These are phyloP conservation scores for Yamadazyma takamatsuzukensis DNA, from an alignment of 805 yeast species.

Conservation along the genomic window DNA sequence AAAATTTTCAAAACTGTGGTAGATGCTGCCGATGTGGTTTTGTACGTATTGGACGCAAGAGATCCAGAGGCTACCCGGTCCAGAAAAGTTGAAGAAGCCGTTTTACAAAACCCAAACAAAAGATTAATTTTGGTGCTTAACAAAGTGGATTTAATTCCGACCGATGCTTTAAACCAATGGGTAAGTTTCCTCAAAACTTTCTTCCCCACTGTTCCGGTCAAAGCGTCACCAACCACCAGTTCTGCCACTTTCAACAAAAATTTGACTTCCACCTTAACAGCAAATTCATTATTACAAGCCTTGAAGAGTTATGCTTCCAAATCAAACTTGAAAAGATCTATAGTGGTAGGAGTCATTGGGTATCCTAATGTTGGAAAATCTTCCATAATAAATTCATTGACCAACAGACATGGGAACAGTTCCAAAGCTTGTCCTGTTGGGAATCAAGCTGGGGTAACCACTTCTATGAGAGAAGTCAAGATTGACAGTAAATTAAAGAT, in stretches of 20 bases:
- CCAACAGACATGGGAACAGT: slow-evolving; percentile 65
- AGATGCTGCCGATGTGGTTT: slow-evolving; percentile 84
- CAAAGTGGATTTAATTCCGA: slow-evolving; percentile 91
- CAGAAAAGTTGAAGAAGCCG: slow-evolving; percentile 84
- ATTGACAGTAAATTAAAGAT: slow-evolving; percentile 85
- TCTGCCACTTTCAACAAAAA: slow-evolving; percentile 70
- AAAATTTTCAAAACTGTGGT: slow-evolving; percentile 91
- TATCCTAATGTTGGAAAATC: slow-evolving; percentile 98
- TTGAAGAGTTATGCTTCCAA: slow-evolving; percentile 82
- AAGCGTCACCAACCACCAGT: slow-evolving; percentile 72
- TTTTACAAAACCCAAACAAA: slow-evolving; percentile 74
- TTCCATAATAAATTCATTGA: slow-evolving; percentile 85
- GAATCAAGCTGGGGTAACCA: slow-evolving; percentile 96
- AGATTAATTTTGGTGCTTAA: slow-evolving; percentile 82
- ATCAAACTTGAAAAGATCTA: slow-evolving; percentile 81
- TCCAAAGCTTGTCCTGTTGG: slow-evolving; percentile 91
- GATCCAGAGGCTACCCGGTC: slow-evolving; percentile 96
- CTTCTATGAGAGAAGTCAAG: slow-evolving; percentile 86
- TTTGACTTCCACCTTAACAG: slow-evolving; percentile 66
- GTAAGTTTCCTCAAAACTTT: slow-evolving; percentile 68
- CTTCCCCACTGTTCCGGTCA: slow-evolving; percentile 90
- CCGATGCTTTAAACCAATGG: slow-evolving; percentile 81
- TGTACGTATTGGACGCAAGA: slow-evolving; percentile 95
- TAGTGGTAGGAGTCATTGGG: slow-evolving; percentile 93
- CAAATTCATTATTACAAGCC: slow-evolving; percentile 70